phyloP scores from a whole-genome alignment of 2,329 filamentous ascomycete genomes.

The Penicillium sp. region DNA sequence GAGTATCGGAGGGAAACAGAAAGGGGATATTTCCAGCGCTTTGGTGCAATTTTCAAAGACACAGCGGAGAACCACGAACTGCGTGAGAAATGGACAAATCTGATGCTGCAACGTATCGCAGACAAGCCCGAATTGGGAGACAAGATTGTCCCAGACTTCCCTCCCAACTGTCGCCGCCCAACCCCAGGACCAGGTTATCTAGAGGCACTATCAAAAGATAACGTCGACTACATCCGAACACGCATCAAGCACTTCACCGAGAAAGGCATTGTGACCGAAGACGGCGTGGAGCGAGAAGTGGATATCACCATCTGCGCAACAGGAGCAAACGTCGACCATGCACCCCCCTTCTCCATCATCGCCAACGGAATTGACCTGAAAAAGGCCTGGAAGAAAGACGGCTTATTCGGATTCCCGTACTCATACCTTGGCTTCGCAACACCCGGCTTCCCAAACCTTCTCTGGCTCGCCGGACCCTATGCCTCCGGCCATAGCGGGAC shows the following conservation, averaged over 20 bases:
- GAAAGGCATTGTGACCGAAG: constrained; percentile 59
- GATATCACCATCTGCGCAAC: constrained; percentile 69
- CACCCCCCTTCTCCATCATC: constrained; percentile 61
- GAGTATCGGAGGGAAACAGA: constrained; percentile 59
- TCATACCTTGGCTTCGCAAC: constrained; percentile 65
- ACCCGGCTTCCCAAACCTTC: constrained; percentile 66
- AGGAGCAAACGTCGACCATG: constrained; percentile 61
- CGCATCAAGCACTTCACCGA: constrained; percentile 59
- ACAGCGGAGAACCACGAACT: constrained; percentile 52
- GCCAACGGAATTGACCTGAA: constrained; percentile 56
- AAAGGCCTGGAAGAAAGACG: constrained; percentile 57
- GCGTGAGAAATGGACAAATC: constrained; percentile 49
- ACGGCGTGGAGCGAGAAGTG: constrained; percentile 57
- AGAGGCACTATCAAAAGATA: constrained; percentile 61
- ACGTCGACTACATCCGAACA: constrained; percentile 61
- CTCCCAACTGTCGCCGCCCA: constrained; percentile 62
- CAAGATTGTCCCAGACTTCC: constrained; percentile 61
- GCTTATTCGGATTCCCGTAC: constrained; percentile 62
- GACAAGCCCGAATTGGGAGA: constrained; percentile 58
- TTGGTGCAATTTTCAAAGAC: constrained; percentile 55
- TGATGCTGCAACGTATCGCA: constrained; percentile 56
- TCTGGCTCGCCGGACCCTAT: constrained; percentile 64
- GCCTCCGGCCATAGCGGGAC: constrained; percentile 62
- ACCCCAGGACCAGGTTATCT: constrained; percentile 68
- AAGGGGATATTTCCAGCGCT: constrained; percentile 62